Base-by-base conservation (phyloP, 768 basidiomycete genomes). In the Tubosaeta sp. region DNA sequence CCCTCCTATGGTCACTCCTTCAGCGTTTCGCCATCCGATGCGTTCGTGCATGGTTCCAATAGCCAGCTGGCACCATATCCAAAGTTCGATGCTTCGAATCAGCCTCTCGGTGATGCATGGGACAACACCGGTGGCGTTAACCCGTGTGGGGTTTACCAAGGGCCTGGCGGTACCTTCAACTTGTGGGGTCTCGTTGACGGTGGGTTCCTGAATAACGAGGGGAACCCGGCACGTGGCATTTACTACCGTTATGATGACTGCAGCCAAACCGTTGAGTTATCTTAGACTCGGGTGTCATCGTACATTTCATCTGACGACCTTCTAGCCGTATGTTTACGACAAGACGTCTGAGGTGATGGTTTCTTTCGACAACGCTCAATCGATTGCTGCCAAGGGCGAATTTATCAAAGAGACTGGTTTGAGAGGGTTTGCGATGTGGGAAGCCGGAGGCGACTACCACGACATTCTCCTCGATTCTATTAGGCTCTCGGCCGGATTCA, bases 1-100 rank as follows among this genome's bases (percentile, higher is more conserved):
- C 80, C 91, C 9, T 69, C 84, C 3, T 94, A 91, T 68, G 91
- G 91, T 0, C 89, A 90, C 65, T 83, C 89, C 11, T 94, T 75
- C 71, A 56, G 53, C 13, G 74, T 79, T 38, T 61, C 74, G 7
- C 41, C 63, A 3, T 57, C 52, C 8, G 59, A 69, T 30, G 80
- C 80, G 0, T 59, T 77, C 52, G 53, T 62, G 4, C 48, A 60
- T 18, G 63, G 59, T 21, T 70, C 75, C n/a, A 44, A 55, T 5
- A 71, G 61, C 13, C 62, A 60, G 13, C 67, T 85, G 6, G 69
- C 62, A 13, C 39, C 71, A n/a, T 84, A 76, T 65, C 79, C 83
- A 3, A 44, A 64, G 4, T 87, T 80, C 60, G 62, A 78, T 54
- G 58, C 69, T 0, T 62, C 62, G 27, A 55, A 66, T 18, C 73